These are phyloP conservation scores for Trametes coccinea DNA, from an alignment of 768 basidiomycete genomes.

Conservation along the genomic window DNA sequence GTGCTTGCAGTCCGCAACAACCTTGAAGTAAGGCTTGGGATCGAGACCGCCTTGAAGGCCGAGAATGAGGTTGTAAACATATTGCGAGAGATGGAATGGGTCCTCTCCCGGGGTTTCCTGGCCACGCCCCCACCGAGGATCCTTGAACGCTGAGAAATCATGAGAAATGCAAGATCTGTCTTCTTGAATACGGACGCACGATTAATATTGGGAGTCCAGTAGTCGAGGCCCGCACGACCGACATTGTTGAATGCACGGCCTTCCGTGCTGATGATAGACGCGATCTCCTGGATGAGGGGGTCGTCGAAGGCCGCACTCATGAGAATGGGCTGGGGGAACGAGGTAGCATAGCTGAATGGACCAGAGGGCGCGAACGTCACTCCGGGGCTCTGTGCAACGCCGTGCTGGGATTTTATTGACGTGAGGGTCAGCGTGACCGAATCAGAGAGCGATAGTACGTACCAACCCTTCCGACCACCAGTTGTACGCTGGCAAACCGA, in stretches of 20 bases:
- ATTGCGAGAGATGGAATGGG: constrained; percentile 51
- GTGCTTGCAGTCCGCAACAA: constrained; percentile 62
- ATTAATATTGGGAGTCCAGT: constrained; percentile 54
- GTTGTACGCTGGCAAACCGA: constrained; percentile 57
- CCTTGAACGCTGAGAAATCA: constrained; percentile 44
- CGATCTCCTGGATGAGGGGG: constrained; percentile 48
- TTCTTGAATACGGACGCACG: constrained; percentile 3
- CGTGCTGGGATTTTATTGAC: constrained; percentile 38
- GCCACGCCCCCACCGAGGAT: constrained; percentile 63
- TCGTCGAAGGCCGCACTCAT: constrained; percentile 60
- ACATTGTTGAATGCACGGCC: constrained; percentile 59
- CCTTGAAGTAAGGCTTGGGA: constrained; percentile 49
- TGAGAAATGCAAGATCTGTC: not conserved
- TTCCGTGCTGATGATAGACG: constrained; percentile 55
- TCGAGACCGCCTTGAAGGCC: constrained; percentile 61
- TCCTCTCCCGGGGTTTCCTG: constrained; percentile 67
- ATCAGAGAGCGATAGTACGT: constrained; percentile 18
- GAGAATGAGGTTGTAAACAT: constrained; percentile 53
- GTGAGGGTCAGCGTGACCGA: not conserved
- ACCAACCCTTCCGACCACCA: constrained; percentile 67
- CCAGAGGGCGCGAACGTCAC: constrained; percentile 50
- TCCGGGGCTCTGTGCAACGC: constrained; percentile 54
- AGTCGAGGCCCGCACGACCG: constrained; percentile 53
- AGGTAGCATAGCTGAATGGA: constrained; percentile 57
- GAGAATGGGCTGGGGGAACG: constrained; percentile 57